Evolutionary conservation across 331 rosid species (phyloP).

Genomic region (Malus hybrid): DNA sequence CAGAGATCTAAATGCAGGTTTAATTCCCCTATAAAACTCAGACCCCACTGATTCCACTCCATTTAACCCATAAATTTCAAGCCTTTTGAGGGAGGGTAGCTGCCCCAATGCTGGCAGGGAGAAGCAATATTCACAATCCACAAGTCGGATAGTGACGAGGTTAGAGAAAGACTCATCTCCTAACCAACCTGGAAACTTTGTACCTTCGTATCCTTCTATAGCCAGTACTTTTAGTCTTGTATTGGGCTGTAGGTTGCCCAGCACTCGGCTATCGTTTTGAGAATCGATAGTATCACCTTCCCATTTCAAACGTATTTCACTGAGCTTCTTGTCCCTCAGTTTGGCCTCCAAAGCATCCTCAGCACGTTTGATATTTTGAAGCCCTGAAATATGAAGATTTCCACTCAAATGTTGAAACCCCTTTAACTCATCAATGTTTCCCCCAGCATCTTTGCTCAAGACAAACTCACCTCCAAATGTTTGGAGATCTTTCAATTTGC

Average conservation of each 20-base stretch:
- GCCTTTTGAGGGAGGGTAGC: neutral
- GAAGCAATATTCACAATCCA: neutral
- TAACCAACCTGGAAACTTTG: constrained; percentile 4
- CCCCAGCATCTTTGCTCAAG: neutral
- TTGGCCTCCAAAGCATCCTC: constrained; percentile 13
- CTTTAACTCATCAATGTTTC: neutral
- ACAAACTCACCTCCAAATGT: too few relatives aligned
- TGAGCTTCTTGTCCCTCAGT: constrained; percentile 19
- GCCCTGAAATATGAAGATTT: constrained; percentile 8
- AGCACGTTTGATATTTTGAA: constrained; percentile 8
- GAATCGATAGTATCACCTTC: neutral
- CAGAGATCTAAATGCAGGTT: neutral
- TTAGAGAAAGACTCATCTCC: neutral
- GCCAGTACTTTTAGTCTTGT: neutral
- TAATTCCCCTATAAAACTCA: too few relatives aligned
- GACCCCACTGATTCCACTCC: neutral
- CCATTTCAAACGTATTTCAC: constrained; percentile 21
- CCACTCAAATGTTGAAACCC: neutral
- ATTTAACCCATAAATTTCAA: neutral
- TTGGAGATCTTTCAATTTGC: neutral
- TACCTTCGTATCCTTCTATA: neutral
- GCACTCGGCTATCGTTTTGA: constrained; percentile 2
- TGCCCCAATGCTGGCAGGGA: neutral
- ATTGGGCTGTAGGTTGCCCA: constrained; percentile 13
- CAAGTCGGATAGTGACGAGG: neutral